phyloP scores from a whole-genome alignment of 2,329 filamentous ascomycete species.

The Lecanicillium sp. region DNA sequence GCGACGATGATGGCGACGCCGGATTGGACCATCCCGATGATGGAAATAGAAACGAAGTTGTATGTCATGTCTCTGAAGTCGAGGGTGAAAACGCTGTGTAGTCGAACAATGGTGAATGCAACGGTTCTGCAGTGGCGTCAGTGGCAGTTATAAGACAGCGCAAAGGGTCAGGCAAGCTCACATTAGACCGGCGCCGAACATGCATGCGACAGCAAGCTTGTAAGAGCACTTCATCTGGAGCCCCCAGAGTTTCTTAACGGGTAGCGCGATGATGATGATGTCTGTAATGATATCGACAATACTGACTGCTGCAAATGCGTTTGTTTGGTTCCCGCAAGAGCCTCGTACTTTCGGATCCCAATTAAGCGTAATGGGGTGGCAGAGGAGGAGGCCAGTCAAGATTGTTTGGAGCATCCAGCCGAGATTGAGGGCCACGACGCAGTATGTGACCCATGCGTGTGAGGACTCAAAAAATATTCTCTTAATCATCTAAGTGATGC shows the following conservation, averaged over 20 bases:
- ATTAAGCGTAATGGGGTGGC: slow-evolving; percentile 16
- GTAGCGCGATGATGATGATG: slow-evolving; percentile 16
- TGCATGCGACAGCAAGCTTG: slow-evolving; percentile 16
- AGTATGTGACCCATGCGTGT: slow-evolving; percentile 15
- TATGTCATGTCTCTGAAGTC: slow-evolving; percentile 17
- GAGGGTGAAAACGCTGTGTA: slow-evolving; percentile 16
- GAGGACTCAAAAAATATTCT: slow-evolving; percentile 18
- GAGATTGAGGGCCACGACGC: slow-evolving; percentile 14
- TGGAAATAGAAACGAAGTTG: slow-evolving; percentile 13
- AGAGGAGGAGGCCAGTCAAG: slow-evolving; percentile 17
- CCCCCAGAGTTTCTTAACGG: slow-evolving; percentile 15
- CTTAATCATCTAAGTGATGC: slow-evolving; percentile 19
- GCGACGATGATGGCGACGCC: slow-evolving; percentile 18
- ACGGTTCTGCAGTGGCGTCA: slow-evolving; percentile 14
- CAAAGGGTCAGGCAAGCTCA: background rate
- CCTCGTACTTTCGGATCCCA: slow-evolving; percentile 15
- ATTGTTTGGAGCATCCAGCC: slow-evolving; percentile 19
- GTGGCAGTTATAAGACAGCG: no score
- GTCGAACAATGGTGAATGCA: slow-evolving; percentile 16
- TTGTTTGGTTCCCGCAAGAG: slow-evolving; percentile 16
- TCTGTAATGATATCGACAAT: slow-evolving; percentile 19
- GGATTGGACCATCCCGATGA: slow-evolving; percentile 16
- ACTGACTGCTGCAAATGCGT: slow-evolving; percentile 16
- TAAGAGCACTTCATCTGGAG: slow-evolving; percentile 15
- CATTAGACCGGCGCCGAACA: slow-evolving; percentile 18